Base-by-base conservation (phyloP, 352 stramenopile genomes). In the Elongisporangium prolatum region DNA sequence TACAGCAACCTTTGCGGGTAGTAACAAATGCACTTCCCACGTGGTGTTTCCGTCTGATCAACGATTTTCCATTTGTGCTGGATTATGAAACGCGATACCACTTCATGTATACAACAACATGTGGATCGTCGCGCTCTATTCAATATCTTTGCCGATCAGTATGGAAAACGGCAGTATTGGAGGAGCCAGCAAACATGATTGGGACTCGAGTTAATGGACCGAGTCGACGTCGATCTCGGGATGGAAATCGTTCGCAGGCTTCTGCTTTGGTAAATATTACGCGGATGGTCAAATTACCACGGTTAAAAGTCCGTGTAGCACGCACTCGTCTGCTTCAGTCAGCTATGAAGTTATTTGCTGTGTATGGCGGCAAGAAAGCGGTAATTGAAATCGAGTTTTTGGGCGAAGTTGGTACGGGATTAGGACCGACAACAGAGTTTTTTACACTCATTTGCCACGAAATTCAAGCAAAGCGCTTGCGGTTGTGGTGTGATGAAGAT, bases 331-430 rank as follows among this genome's bases (percentile, higher is more conserved):
- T 92, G 16, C 63, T 92, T 18, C 70, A 84, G 56, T 92, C 80
- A 1, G 83, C 83, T 4, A 79, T 84, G 66, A 92, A 92, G 63
- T 61, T 92, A 9, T 60, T 92, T 16, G 62, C 75, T 14, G 77
- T 89, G 49, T 90, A 92, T 54, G 80, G 83, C 14, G 83, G 83
- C 21, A 86, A 86, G 68, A 86, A 88, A 54, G 74, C 80, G 17
- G 72, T 90, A 40, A 82, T 92, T 48, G 83, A 92, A 65, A 87
- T 90, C 48, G 83, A 92, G 56, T 92, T 90, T 50, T 61, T 92
- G 0, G 83, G 80, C 14, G 83, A 92, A 76, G 83, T 92, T 2
- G 83, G 83, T 9, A 92, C 80, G 0, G 83, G 83, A 11, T 24
- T 90, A 14, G 83, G 83, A 8, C 83, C 83, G 2, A 92, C 83